phyloP scores from a whole-genome alignment of 2,329 filamentous ascomycete genomes.

The Helicocarpus griseus region DNA sequence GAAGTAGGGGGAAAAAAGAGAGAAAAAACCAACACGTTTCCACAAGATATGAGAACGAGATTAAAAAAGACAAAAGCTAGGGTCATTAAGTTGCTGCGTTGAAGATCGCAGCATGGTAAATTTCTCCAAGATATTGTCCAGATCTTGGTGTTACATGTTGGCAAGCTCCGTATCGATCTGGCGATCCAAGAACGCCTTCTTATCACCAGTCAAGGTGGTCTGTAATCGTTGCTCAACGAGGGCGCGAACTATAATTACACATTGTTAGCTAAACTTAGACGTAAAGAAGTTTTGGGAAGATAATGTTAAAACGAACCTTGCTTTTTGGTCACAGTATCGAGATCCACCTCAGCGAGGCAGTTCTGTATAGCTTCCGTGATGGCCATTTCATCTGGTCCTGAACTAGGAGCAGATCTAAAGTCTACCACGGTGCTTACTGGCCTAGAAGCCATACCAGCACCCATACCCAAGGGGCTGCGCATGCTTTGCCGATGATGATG shows the following conservation, averaged over 20 bases:
- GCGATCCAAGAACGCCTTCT: slow-evolving; percentile 78
- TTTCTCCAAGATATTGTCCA: too few species aligned
- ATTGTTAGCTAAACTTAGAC: neutral
- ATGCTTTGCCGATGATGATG: slow-evolving; percentile 24
- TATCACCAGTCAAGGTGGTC: slow-evolving; percentile 76
- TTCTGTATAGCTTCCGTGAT: slow-evolving; percentile 78
- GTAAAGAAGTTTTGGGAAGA: neutral
- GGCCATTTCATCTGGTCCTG: slow-evolving; percentile 64
- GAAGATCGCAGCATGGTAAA: too few species aligned
- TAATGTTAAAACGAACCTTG: slow-evolving; percentile 46
- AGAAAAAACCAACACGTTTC: too few species aligned
- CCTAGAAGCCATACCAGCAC: slow-evolving; percentile 34
- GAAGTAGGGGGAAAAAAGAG: too few species aligned
- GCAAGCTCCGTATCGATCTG: slow-evolving; percentile 91
- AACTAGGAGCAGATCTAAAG: slow-evolving; percentile 44
- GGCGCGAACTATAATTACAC: slow-evolving; percentile 50
- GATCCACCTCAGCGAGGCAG: slow-evolving; percentile 77
- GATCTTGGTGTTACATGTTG: slow-evolving; percentile 67
- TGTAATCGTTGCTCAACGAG: slow-evolving; percentile 90
- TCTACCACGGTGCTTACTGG: slow-evolving; percentile 47
- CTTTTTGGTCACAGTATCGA: slow-evolving; percentile 98
- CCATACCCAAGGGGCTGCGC: slow-evolving; percentile 39
- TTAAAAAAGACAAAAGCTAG: too few species aligned
- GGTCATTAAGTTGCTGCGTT: neutral
- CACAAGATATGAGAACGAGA: too few species aligned